Percentiles rank a stretch among this genome's conserved stretches.
Evolutionary conservation across 495 filamentous ascomycete species (phyloP).

Genomic region (Stereocaulon alpinum): DNA sequence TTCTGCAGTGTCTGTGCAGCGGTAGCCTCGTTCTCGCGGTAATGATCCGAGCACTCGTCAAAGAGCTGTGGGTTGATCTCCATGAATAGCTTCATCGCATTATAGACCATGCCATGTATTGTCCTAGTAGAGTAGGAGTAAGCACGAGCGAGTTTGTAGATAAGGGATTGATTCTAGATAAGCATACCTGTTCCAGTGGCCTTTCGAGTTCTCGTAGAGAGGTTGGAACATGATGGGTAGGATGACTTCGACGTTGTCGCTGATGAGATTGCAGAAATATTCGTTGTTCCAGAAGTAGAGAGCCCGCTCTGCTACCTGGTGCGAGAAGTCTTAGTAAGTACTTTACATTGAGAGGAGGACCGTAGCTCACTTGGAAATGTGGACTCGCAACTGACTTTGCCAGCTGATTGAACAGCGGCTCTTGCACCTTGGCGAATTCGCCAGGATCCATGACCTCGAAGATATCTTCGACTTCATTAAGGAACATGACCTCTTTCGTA

Average conservation of each 20-base stretch:
- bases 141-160: background rate
- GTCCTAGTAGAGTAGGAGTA: constrained; percentile 48
- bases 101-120: constrained; percentile 99
- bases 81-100: constrained; percentile 99
- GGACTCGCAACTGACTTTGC: constrained; percentile 97
- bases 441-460: constrained; percentile 99
- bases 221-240: constrained; percentile 99
- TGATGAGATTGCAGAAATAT: constrained; percentile 99
- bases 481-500: constrained; percentile 99
- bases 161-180: background rate
- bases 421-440: constrained; percentile 97
- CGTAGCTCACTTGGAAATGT: constrained; percentile 71
- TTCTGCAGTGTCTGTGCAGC: constrained; percentile 66
- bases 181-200: constrained; percentile 93
- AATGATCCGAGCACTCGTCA: constrained; percentile 96
- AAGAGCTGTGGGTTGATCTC: constrained; percentile 98
- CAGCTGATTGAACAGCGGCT: constrained; percentile 90
- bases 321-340: constrained; percentile 4
- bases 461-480: constrained; percentile 99
- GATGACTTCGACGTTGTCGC: constrained; percentile 97
- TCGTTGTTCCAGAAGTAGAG: constrained; percentile 99
- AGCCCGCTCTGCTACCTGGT: constrained; percentile 81
- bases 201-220: constrained; percentile 97
- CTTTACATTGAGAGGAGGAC: background rate
- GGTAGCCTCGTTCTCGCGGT: constrained; percentile 90